phyloP scores from a whole-genome alignment of 768 basidiomycete genomes.

The Mycena albidolilacea region DNA sequence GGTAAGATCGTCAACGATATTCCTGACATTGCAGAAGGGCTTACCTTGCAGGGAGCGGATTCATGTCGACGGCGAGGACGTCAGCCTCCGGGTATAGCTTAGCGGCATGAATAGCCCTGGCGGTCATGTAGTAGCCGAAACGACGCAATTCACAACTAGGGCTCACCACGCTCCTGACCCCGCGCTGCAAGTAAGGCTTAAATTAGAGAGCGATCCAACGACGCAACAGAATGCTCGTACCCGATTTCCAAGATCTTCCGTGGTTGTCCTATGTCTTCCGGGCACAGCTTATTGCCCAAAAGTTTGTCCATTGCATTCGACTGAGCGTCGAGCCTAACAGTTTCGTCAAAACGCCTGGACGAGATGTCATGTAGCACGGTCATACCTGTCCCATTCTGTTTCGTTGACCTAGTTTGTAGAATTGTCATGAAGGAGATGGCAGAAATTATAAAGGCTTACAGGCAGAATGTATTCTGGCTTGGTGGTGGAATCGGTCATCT shows the following conservation, averaged over 20 bases:
- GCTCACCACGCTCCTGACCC: constrained; percentile 22
- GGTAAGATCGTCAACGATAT: neutral
- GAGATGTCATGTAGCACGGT: no score
- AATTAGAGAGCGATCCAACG: neutral
- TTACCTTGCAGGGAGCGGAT: constrained; percentile 38
- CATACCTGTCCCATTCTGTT: no score
- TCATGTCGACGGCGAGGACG: constrained; percentile 37
- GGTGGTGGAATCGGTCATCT: no score
- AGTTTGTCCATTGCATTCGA: constrained; percentile 40
- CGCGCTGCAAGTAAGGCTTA: constrained; percentile 11
- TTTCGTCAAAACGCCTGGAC: neutral
- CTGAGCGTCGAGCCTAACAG: constrained; percentile 40
- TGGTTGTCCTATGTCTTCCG: constrained; percentile 38
- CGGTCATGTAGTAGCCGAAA: neutral
- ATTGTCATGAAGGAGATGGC: no score
- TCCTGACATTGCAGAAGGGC: neutral
- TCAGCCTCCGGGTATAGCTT: constrained; percentile 26
- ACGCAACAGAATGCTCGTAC: constrained; percentile 27
- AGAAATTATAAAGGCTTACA: no score
- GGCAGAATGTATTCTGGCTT: no score
- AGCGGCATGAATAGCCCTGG: constrained; percentile 43
- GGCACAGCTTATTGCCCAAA: constrained; percentile 35
- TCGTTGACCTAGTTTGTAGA: no score
- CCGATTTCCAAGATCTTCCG: constrained; percentile 43
- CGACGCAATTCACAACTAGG: neutral